Evolutionary conservation across 192 early-diverging fungal genomes (phyloP), one percentile per base, ranked within the genome.

Genomic region (Phlyctochytrium planicorne): DNA sequence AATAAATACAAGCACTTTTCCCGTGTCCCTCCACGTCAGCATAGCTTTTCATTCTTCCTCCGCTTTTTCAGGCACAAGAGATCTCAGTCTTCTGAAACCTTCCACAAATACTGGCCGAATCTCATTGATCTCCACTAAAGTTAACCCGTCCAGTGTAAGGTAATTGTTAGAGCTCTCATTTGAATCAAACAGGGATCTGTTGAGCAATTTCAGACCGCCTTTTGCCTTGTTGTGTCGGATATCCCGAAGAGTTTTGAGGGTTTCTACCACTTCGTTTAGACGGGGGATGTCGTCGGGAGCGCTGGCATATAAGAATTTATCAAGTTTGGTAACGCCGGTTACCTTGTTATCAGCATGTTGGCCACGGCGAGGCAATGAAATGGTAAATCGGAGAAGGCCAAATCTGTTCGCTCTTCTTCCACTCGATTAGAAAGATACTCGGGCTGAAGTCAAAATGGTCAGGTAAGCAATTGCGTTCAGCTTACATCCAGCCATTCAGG

Each of bases 61-160:
- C 40, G 40, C 40, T 6, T 20, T 47, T 47, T 47, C 10, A 47
- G 40, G 40, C 40, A 47, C 10, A 6, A 47, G 6, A 6, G 6
- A 14, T 20, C 40, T 47, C 40, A 47, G 6, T 6, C 10, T 47
- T 6, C 20, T 47, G 40, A 47, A 47, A 47, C 10, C 40, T 47
- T 47, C 40, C 40, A 47, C 40, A 75, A 97, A 95, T 65, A 97
- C 87, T 0, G 94, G 94, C n/a, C 94, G 84, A 63, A 97, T 93
- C 75, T 94, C 92, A 52, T 95, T 94, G 65, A 97, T 87, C 67
- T 97, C 95, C 75, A 91, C 89, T 25, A 87, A 77, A 29, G 91
- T 84, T 64, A 97, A 68, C 64, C 93, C 91, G 72, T 94, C 88
- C 84, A 94, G 88, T 82, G 88, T 72, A 2, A 66, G 30, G 57